A percentile compares a stretch with the other conserved stretches of the same genome.
These are phyloP conservation scores for Fremontodendron californicum DNA, from an alignment of 345 rosid genomes.

Conservation along the genomic window DNA sequence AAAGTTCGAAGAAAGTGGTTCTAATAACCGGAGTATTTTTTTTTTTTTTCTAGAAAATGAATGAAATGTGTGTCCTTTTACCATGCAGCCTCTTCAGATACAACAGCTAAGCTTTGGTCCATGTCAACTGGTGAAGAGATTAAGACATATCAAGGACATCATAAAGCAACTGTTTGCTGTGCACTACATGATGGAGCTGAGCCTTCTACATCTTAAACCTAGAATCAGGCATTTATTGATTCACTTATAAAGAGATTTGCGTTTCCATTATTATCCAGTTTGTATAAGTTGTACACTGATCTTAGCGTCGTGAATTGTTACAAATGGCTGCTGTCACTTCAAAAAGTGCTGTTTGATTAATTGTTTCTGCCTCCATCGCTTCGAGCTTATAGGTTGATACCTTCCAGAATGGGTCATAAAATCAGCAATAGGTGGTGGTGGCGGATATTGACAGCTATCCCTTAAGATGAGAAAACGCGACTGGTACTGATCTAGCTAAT, in stretches of 20 bases:
- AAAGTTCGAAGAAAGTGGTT: neutral
- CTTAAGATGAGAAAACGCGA: slow-evolving; percentile 76
- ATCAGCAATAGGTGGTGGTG: slow-evolving; percentile 80
- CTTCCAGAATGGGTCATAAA: slow-evolving; percentile 84
- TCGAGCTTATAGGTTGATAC: slow-evolving; percentile 59
- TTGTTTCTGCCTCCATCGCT: neutral
- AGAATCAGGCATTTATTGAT: neutral
- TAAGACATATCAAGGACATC: slow-evolving; percentile 80
- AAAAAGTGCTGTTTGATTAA: neutral
- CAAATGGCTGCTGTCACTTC: neutral
- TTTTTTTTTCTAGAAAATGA: neutral
- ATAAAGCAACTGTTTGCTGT: slow-evolving; percentile 88
- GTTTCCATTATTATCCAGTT: neutral
- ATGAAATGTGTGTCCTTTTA: neutral
- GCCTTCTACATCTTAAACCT: slow-evolving; percentile 39
- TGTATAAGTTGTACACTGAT: slow-evolving; percentile 8
- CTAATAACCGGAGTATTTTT: neutral
- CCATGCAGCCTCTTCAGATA: slow-evolving; percentile 76
- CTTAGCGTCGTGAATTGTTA: neutral
- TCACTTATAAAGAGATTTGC: neutral
- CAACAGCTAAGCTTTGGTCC: slow-evolving; percentile 88
- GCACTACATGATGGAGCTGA: slow-evolving; percentile 91
- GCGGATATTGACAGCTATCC: slow-evolving; percentile 70
- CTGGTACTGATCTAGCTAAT: slow-evolving; percentile 78
- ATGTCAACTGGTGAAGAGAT: slow-evolving; percentile 62